These are phyloP conservation scores for Dactylella cylindrospora DNA, from an alignment of 2,329 filamentous ascomycete species.

Conservation along the genomic window DNA sequence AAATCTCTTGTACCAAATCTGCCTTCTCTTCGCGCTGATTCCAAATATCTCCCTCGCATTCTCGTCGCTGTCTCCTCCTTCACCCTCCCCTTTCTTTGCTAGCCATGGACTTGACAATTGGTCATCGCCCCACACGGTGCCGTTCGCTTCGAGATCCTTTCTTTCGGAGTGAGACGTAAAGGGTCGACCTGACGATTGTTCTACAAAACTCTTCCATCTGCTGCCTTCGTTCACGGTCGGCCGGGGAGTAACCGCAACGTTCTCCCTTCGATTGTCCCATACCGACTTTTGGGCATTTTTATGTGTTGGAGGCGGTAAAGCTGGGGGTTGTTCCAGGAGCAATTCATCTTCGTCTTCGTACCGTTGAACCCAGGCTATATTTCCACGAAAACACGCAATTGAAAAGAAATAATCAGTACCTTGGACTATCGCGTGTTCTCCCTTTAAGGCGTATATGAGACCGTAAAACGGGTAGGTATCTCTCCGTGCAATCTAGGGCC, in stretches of 20 bases:
- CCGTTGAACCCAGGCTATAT: conserved; percentile 48
- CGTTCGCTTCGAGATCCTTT: conserved; percentile 50
- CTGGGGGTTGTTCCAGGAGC: conserved; percentile 43
- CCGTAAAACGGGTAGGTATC: not conserved
- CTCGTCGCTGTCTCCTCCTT: conserved; percentile 51
- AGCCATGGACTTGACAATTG: conserved; percentile 55
- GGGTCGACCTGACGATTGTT: conserved; percentile 46
- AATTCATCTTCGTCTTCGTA: conserved; percentile 47
- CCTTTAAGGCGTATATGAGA: conserved; percentile 8
- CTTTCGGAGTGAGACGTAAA: conserved; percentile 49
- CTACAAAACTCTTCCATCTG: conserved; percentile 49
- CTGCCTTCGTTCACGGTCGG: conserved; percentile 46
- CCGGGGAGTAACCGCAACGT: conserved; percentile 47
- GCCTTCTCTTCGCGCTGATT: conserved; percentile 56
- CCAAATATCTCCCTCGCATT: conserved; percentile 51
- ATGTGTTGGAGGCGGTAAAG: conserved; percentile 45
- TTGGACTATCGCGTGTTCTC: too few species aligned
- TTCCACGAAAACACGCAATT: not conserved
- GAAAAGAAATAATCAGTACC: not conserved
- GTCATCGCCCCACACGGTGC: conserved; percentile 38
- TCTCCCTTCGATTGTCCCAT: conserved; percentile 49
- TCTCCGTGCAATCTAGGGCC: not conserved
- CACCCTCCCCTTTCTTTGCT: conserved; percentile 55
- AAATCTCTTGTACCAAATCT: conserved; percentile 62
- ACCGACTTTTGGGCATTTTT: conserved; percentile 46